These are phyloP conservation scores for Plenodomus lindquistii DNA, from an alignment of 2,329 filamentous ascomycete species.

Conservation along the genomic window DNA sequence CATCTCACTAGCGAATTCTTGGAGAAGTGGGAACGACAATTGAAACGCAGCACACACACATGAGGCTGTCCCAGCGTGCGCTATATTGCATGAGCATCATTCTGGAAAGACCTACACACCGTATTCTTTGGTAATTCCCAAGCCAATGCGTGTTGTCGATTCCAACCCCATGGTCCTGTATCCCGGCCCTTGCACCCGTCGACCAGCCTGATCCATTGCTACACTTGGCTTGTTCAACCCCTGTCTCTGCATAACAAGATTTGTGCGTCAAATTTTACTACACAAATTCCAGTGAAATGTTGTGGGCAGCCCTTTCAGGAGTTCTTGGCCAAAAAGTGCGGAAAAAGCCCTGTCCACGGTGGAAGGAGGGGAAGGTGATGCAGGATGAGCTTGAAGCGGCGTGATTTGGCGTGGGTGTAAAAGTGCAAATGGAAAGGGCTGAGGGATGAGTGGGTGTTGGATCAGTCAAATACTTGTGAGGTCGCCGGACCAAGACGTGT, in stretches of 20 bases:
- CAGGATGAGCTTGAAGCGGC: constrained; percentile 17
- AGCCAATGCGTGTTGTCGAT: neutral
- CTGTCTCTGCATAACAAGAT: neutral
- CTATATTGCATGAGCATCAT: neutral
- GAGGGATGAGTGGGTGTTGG: constrained; percentile 13
- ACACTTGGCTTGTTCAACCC: neutral
- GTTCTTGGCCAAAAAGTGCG: constrained; percentile 30
- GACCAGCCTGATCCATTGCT: constrained; percentile 30
- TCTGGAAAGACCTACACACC: neutral
- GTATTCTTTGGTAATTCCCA: neutral
- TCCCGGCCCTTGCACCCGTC: constrained; percentile 24
- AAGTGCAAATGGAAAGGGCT: no score
- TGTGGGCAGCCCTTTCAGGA: constrained; percentile 35
- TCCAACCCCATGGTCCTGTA: constrained; percentile 13
- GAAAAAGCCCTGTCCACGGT: constrained; percentile 20
- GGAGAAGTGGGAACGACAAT: constrained; percentile 32
- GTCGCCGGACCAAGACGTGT: no score
- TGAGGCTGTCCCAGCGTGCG: neutral
- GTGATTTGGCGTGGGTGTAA: constrained; percentile 29
- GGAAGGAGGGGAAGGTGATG: constrained; percentile 28
- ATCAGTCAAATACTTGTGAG: constrained; percentile 15
- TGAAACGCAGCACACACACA: constrained; percentile 12
- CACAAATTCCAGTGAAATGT: neutral
- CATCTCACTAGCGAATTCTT: constrained; percentile 35
- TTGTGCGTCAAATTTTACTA: neutral